Conservation (phyloP, 2,329 filamentous ascomycete genomes). For the Paracamarosporium sp. region DNA sequence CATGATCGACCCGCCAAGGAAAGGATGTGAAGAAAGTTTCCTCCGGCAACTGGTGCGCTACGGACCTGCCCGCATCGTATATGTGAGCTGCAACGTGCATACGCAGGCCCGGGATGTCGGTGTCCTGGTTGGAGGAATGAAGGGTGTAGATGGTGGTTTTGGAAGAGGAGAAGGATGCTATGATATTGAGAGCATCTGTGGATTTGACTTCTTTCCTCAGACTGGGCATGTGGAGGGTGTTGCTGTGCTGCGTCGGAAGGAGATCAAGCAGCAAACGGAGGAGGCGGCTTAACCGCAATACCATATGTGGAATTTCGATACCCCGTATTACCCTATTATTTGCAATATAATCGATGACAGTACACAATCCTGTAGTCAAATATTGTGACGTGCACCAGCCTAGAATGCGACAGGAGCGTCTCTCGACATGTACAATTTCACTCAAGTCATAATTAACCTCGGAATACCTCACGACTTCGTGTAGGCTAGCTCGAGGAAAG, state of each 20-base stretch:
- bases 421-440: too few relatives aligned
- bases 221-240: constrained; percentile 72
- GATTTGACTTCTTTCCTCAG: constrained; percentile 98
- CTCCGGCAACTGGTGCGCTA: constrained; percentile 80
- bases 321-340: too few relatives aligned
- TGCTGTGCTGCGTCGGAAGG: constrained; percentile 60
- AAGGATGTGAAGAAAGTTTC: constrained; percentile 89
- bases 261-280: background rate
- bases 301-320: background rate
- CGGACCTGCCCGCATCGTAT: constrained; percentile 80
- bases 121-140: constrained; percentile 76
- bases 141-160: constrained; percentile 45
- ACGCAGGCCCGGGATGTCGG: constrained; percentile 95
- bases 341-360: too few relatives aligned
- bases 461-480: too few relatives aligned
- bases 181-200: constrained; percentile 86
- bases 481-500: too few relatives aligned
- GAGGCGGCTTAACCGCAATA: background rate
- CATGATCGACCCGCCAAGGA: constrained; percentile 95
- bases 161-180: constrained; percentile 61
- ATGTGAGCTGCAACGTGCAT: constrained; percentile 98
- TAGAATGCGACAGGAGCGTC: too few relatives aligned
- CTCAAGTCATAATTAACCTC: too few relatives aligned
- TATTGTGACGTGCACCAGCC: too few relatives aligned
- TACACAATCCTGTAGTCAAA: too few relatives aligned